Evolutionary conservation across 306 rosid genomes (phyloP).

Genomic region (Crataegus laevigata): DNA sequence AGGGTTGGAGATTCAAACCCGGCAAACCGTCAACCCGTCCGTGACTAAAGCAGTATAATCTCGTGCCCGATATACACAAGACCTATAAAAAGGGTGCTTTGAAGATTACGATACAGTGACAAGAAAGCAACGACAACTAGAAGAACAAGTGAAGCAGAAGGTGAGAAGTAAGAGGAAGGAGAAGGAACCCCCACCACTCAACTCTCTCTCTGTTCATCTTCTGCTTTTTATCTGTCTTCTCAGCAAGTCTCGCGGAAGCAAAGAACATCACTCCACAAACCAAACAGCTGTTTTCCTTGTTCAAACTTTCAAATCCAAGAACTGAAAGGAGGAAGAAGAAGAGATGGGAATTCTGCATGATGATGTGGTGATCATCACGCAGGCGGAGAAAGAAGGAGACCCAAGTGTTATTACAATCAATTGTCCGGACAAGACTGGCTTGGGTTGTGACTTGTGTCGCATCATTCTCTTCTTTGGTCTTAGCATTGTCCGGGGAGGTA

Average conservation of each 20-base stretch:
- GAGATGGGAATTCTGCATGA: constrained; percentile 73
- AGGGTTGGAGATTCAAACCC: not conserved
- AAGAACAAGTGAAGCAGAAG: constrained; percentile 14
- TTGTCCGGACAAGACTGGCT: constrained; percentile 95
- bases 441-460: constrained; percentile 92
- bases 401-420: constrained; percentile 72
- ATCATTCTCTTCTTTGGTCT: constrained; percentile 88
- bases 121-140: constrained; percentile 10
- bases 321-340: not conserved
- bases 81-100: not conserved
- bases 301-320: not conserved
- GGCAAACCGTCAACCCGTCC: not conserved
- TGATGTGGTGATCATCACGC: constrained; percentile 64
- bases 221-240: not conserved
- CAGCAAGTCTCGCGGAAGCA: not conserved
- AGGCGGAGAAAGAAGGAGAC: constrained; percentile 59
- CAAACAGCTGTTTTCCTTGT: not conserved
- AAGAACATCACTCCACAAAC: not conserved
- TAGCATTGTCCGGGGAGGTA: constrained; percentile 93
- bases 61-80: not conserved
- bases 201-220: not conserved
- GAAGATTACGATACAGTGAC: not conserved
- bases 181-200: constrained; percentile 1
- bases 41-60: not conserved
- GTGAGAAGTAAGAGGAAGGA: constrained; percentile 1